A percentile compares a stretch with the other conserved stretches of the same genome.
Evolutionary conservation across 208 protist species (phyloP).

Genomic region (Trichomonas gallinae): DNA sequence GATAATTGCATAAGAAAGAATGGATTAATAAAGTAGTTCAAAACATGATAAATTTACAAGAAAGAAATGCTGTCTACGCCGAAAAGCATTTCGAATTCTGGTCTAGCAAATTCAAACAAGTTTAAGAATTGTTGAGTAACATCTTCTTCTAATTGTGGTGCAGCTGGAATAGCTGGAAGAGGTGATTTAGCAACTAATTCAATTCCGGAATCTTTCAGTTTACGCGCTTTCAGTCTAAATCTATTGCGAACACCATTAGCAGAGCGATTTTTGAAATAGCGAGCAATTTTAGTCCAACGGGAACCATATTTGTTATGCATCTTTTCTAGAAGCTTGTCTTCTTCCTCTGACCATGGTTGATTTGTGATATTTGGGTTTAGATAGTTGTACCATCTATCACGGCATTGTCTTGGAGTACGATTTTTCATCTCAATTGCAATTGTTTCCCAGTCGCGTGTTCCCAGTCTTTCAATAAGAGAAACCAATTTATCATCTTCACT

Average conservation of each 20-base stretch:
- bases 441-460: not conserved
- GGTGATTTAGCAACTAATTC: no score
- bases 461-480: not conserved
- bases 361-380: not conserved
- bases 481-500: not conserved
- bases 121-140: no score
- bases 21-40: no score
- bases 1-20: no score
- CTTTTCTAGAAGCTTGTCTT: not conserved
- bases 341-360: not conserved
- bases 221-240: no score
- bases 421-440: not conserved
- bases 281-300: not conserved
- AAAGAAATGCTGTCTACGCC: no score
- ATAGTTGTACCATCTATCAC: not conserved
- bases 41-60: no score
- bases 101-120: no score
- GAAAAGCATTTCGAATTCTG: no score
- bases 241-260: not conserved
- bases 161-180: no score
- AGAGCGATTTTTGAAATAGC: not conserved
- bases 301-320: not conserved
- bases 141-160: no score
- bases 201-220: no score
- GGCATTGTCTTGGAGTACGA: not conserved